Base-by-base conservation (phyloP, 1,284 basidiomycete species). In the Boletus mariae region DNA sequence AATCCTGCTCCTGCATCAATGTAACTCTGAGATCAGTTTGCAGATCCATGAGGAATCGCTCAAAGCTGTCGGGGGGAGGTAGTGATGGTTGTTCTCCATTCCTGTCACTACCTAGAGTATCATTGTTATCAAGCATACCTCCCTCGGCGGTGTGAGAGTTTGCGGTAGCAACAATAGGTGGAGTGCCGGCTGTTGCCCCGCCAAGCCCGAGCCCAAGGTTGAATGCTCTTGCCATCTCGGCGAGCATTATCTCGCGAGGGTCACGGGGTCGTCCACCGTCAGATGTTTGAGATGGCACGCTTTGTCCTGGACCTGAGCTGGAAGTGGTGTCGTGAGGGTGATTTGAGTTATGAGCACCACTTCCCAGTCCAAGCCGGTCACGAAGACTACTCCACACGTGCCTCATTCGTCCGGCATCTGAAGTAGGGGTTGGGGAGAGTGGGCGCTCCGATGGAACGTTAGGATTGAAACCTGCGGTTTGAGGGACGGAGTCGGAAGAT, bases 191-290 rank as follows among this genome's bases (percentile, higher is more conserved):
- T 40, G 63, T 20, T 26, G 60, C 8, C n/a, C 66, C 62, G 37
- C 64, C 63, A 45, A 85, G 71, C 1, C 84, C 84, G 26, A 89
- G 74, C 7, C 85, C 86, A 47, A 86, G 72, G 60, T 86, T 86
- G 61, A 90, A 85, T 7, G 85, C 87, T 35, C 87, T 74, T 26
- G 85, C 83, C 83, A 90, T 87, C 66, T 89, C 86, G 1, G 82
- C 79, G 45, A 90, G 74, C 78, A 90, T 80, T 49, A 79, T 69
- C 55, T 84, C 80, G 43, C 84, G 71, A 47, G 79, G 80, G 60
- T 82, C 86, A 54, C 65, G 72, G 45, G 59, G 65, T 25, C 51
- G 58, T 31, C 42, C n/a, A 11, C 47, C 2, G 4, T 67, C 64
- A 58, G 61, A 45, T 12, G 47, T 63, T 58, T 54, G 59, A 29